Evolutionary conservation across 306 rosid species (phyloP), one percentile per base, ranked within the genome.

Genomic region (Calophaca sinica): DNA sequence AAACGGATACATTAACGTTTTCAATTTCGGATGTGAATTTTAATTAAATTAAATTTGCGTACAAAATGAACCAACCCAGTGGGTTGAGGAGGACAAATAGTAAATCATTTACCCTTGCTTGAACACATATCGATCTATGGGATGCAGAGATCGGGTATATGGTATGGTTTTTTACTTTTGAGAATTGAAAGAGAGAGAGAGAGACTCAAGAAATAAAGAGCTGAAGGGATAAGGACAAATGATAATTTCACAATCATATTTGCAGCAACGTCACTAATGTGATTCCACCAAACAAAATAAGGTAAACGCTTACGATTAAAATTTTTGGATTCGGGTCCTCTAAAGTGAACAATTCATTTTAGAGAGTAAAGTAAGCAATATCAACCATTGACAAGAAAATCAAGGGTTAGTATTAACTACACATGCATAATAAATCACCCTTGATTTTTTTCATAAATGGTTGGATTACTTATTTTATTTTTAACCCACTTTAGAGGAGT

Each of bases 91-190:
- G 49, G 53, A 70, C 2, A 78, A 63, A 42, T 5, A 0, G 68
- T 5, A 36, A 50, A 41, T 14, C 15, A 35, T 36, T 7, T 70
- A 79, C 87, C 82, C 0, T 46, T 41, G 46, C 6, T 49, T 48
- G 87, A 64, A 64, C 75, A 58, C 87, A 83, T 80, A 6, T 29
- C 28, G 62, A 44, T 29, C 4, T 0, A 2, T 74, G 26, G 35
- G 33, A 53, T 62, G 31, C 51, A 35, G 50, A 48, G 33, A 60
- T 44, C 11, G 33, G 26, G 14, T 13, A 58, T 38, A 35, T 1
- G 29, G 3, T 3, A 12, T 71, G 1, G 31, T n/a, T 6, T 60
- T 69, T 78, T 67, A 70, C 59, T 62, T 62, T 57, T 54, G 7
- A 36, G 15, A 72, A 58, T 3, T 44, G 3, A 39, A 41, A 1